Conservation (phyloP, 139 green algal genomes). For the Dunaliella primolecta region DNA sequence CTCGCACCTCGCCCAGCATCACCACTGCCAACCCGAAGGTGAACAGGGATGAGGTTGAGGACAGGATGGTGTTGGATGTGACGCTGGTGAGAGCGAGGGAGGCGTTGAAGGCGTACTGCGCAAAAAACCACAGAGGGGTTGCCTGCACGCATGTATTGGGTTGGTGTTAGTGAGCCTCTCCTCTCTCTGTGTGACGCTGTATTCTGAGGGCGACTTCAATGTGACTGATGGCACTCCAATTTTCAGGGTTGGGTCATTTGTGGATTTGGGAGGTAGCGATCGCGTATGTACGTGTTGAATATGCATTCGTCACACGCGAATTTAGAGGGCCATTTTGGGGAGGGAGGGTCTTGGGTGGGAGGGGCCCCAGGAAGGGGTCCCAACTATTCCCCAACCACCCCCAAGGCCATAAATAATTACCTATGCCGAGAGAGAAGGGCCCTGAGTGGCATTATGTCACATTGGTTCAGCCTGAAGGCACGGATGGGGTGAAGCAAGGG, state of each 20-base stretch:
- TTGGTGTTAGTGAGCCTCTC: too few relatives aligned
- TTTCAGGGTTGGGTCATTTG: background rate
- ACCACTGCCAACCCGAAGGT: conserved; percentile 70
- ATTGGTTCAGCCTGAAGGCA: too few relatives aligned
- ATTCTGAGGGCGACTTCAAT: background rate
- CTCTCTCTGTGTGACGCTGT: background rate
- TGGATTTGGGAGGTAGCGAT: too few relatives aligned
- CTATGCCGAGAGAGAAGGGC: too few relatives aligned
- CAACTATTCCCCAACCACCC: too few relatives aligned
- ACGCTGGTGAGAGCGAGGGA: conserved; percentile 81
- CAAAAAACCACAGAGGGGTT: conserved; percentile 86
- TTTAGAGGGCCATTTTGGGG: too few relatives aligned
- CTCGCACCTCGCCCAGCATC: conserved; percentile 20
- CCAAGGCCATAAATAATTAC: too few relatives aligned
- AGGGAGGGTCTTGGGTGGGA: too few relatives aligned
- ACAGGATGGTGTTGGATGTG: conserved; percentile 95
- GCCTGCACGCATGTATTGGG: conserved; percentile 42
- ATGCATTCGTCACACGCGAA: too few relatives aligned
- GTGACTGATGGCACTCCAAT: background rate
- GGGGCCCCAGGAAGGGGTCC: too few relatives aligned
- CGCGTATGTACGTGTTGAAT: background rate
- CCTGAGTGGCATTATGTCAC: too few relatives aligned
- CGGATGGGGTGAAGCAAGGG: too few relatives aligned
- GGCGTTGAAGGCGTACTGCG: conserved; percentile 88
- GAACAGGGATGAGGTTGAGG: conserved; percentile 83